Percentiles rank a stretch among this genome's conserved stretches.
Evolutionary conservation across 148 eudicot species (phyloP).

Genomic region (Polygonum maritimum): DNA sequence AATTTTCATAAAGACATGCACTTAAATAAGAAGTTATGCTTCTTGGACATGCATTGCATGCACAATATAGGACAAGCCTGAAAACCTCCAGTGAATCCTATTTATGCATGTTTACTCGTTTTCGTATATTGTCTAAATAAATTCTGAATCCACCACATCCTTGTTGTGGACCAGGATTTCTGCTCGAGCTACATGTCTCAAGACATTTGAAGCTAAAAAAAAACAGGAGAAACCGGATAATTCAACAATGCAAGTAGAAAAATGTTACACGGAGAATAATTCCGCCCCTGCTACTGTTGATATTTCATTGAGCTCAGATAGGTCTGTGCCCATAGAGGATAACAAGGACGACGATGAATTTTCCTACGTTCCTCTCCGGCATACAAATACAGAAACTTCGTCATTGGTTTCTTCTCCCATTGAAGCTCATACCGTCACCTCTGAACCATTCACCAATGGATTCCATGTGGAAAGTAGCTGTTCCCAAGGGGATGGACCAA

Average conservation of each 20-base stretch:
- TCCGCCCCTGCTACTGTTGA: not conserved
- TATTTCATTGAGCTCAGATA: no score
- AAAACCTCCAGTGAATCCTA: not conserved
- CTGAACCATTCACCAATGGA: conserved; percentile 5
- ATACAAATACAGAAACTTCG: not conserved
- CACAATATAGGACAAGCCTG: not conserved
- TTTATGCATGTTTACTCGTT: not conserved
- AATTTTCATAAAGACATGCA: not conserved
- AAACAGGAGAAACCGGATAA: conserved; percentile 1
- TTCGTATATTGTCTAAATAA: not conserved
- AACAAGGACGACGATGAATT: not conserved
- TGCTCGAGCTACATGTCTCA: conserved; percentile 12
- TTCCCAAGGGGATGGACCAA: not conserved
- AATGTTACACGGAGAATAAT: not conserved
- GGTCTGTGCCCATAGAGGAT: not conserved
- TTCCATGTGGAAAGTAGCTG: not conserved
- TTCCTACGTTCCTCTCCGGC: not conserved
- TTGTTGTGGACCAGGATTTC: conserved; percentile 9
- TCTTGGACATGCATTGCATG: not conserved
- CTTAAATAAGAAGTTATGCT: not conserved
- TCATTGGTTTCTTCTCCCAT: not conserved
- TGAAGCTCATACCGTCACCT: not conserved
- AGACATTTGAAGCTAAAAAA: conserved; percentile 6
- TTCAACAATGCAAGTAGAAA: not conserved
- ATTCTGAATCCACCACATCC: not conserved